Percentiles rank a stretch among this genome's conserved stretches.
phyloP scores from a whole-genome alignment of 495 filamentous ascomycete genomes.

The Hypoxylon intermedium region DNA sequence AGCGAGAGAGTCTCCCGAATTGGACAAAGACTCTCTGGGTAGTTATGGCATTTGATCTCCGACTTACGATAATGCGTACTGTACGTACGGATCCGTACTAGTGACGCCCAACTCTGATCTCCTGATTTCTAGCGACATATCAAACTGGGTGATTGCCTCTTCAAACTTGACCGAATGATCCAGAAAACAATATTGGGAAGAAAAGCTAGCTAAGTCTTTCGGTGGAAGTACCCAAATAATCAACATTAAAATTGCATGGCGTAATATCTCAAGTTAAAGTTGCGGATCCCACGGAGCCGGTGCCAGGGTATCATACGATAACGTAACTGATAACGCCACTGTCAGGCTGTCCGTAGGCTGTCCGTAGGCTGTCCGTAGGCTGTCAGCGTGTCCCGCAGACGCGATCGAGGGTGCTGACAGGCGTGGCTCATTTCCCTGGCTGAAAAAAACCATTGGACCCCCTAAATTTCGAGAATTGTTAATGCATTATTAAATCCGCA shows the following conservation, averaged over 20 bases:
- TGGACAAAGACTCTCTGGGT: no score
- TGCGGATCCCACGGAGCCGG: constrained; percentile 17
- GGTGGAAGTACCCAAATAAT: neutral
- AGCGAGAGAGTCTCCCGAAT: no score
- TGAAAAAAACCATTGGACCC: constrained; percentile 27
- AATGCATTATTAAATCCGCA: constrained; percentile 32
- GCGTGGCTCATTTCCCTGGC: constrained; percentile 24
- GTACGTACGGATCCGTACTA: no score
- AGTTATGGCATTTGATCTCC: no score
- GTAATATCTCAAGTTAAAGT: constrained; percentile 23
- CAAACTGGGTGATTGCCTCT: no score
- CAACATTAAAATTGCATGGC: constrained; percentile 8
- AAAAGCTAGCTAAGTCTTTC: neutral
- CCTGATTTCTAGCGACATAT: no score
- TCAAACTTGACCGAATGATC: no score
- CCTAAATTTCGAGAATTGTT: constrained; percentile 21
- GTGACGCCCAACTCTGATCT: no score
- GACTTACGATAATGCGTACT: no score
- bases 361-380: no score
- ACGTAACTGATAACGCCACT: constrained; percentile 41
- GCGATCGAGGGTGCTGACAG: constrained; percentile 10
- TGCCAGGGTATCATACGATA: constrained; percentile 44
- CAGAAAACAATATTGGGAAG: no score
- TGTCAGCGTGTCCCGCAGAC: no score
- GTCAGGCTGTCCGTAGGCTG: constrained; percentile 34